Conservation (phyloP, 768 basidiomycete species). For the Amanita pallidorosea region DNA sequence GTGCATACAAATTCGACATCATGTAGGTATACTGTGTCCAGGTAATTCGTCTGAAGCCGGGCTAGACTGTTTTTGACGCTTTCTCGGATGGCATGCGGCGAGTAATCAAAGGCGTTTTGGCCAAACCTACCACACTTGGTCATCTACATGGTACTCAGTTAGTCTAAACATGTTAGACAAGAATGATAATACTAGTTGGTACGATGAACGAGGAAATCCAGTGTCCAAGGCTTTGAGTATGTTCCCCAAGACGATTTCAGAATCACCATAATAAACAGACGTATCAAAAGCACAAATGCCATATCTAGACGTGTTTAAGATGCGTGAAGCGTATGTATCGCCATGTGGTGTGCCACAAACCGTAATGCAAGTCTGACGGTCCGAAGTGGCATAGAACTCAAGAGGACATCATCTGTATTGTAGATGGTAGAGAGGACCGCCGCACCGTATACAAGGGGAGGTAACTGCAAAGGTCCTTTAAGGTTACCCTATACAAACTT, state of each 20-base stretch:
- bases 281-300: slow-evolving; percentile 80
- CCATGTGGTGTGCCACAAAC: slow-evolving; percentile 26
- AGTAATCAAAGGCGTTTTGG: slow-evolving; percentile 59
- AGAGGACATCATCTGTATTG: slow-evolving; percentile 47
- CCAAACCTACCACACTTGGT: slow-evolving; percentile 84
- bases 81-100: slow-evolving; percentile 49
- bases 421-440: slow-evolving; percentile 61
- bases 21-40: slow-evolving; percentile 76
- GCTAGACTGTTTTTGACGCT: slow-evolving; percentile 58
- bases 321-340: slow-evolving; percentile 5
- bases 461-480: slow-evolving; percentile 27
- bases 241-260: slow-evolving; percentile 67
- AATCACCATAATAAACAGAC: slow-evolving; percentile 68
- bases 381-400: slow-evolving; percentile 46
- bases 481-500: slow-evolving; percentile 14
- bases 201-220: slow-evolving; percentile 73
- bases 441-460: slow-evolving; percentile 58
- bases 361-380: slow-evolving; percentile 67
- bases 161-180: background rate
- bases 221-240: slow-evolving; percentile 44
- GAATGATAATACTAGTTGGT: slow-evolving; percentile 46
- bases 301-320: slow-evolving; percentile 39
- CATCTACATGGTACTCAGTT: slow-evolving; percentile 33
- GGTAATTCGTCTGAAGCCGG: slow-evolving; percentile 63
- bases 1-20: slow-evolving; percentile 74